phyloP scores from a whole-genome alignment of 192 early-diverging fungal genomes.

The Phlyctochytrium arcticum region DNA sequence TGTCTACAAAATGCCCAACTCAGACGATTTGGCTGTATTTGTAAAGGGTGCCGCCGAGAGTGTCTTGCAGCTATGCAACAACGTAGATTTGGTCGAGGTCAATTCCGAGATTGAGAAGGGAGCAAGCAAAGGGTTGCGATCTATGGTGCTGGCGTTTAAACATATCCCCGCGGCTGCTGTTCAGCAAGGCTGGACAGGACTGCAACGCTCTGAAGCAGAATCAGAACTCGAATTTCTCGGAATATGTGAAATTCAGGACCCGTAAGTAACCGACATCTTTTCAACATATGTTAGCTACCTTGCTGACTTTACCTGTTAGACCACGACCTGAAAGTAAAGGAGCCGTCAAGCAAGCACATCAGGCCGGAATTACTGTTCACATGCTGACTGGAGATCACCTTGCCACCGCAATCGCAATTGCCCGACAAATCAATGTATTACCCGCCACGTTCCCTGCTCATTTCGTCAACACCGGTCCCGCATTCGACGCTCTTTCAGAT shows the following conservation, averaged over 20 bases:
- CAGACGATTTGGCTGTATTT: not conserved
- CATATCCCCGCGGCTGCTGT: not conserved
- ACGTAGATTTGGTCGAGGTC: not conserved
- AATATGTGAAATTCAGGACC: conserved; percentile 73
- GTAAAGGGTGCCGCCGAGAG: not conserved
- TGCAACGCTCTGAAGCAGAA: no score
- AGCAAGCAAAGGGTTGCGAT: conserved; percentile 5
- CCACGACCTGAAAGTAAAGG: conserved; percentile 66
- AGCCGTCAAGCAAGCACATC: conserved; percentile 54
- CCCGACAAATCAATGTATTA: conserved; percentile 73
- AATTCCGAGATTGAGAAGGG: not conserved
- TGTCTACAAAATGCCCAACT: conserved; percentile 12
- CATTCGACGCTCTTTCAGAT: conserved; percentile 28
- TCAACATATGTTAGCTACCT: not conserved
- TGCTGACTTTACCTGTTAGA: not conserved
- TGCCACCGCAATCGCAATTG: conserved; percentile 75
- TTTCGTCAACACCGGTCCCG: conserved; percentile 20
- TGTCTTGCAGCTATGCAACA: not conserved
- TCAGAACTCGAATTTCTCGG: conserved; percentile 50
- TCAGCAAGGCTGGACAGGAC: not conserved
- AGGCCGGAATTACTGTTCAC: conserved; percentile 69
- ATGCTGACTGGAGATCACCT: conserved; percentile 84
- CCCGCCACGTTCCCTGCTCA: conserved; percentile 6
- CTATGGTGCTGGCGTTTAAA: not conserved
- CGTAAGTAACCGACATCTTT: conserved; percentile 17